A percentile compares a stretch with the other conserved stretches of the same genome.
phyloP scores from a whole-genome alignment of 78 protist species.

The Speleostelium caveatum region DNA sequence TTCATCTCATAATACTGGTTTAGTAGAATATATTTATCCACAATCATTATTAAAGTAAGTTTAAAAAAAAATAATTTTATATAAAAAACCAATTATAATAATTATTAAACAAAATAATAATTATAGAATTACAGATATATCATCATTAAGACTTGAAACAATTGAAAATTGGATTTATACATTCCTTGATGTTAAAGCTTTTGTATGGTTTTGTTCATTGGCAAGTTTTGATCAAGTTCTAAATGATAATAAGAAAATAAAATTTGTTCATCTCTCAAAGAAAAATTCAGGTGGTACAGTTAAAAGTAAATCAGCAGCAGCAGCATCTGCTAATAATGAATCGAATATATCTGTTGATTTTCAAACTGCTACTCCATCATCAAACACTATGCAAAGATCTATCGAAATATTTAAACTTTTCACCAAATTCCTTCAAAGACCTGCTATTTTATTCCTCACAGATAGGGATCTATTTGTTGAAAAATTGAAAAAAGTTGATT shows the following conservation, averaged over 20 bases:
- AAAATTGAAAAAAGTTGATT: slow-evolving; percentile 29
- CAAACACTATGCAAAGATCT: slow-evolving; percentile 18
- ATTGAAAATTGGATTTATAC: slow-evolving; percentile 54
- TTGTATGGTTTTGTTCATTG: slow-evolving; percentile 64
- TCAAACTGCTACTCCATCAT: background rate
- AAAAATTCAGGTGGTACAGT: background rate
- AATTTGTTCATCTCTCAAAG: background rate
- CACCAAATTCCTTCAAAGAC: slow-evolving; percentile 11
- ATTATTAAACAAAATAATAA: background rate
- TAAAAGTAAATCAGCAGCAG: background rate
- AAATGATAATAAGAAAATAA: background rate
- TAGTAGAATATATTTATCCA: slow-evolving; percentile 32
- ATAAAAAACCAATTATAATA: background rate
- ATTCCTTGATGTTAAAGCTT: slow-evolving; percentile 53
- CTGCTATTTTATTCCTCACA: slow-evolving; percentile 48
- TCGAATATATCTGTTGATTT: slow-evolving; percentile 14
- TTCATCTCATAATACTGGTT: slow-evolving; percentile 2
- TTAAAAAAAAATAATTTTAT: background rate
- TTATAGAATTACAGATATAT: slow-evolving; percentile 45
- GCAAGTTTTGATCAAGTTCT: slow-evolving; percentile 49
- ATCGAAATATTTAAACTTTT: slow-evolving; percentile 29
- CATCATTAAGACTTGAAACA: slow-evolving; percentile 17
- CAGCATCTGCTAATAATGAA: background rate
- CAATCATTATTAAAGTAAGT: background rate
- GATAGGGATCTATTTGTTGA: slow-evolving; percentile 43